phyloP scores from a whole-genome alignment of 2,329 filamentous ascomycete genomes.

The Neoarthrinium moseri region DNA sequence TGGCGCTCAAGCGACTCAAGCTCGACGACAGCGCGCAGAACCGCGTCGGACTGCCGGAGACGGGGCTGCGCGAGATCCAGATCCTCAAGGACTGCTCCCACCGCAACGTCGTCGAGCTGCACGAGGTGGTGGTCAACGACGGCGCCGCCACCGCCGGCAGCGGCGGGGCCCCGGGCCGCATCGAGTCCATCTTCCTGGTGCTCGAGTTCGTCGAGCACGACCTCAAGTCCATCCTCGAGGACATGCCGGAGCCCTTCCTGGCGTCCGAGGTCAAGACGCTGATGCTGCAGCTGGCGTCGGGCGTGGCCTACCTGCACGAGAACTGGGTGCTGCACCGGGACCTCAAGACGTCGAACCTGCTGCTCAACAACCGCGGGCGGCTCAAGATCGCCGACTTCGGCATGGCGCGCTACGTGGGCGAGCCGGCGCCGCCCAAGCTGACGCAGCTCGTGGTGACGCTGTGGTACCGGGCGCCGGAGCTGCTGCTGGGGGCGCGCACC shows the following conservation, averaged over 20 bases:
- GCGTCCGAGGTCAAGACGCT: conserved; percentile 91
- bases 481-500: conserved; percentile 74
- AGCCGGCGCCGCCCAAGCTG: conserved; percentile 70
- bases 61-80: conserved; percentile 89
- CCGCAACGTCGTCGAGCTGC: conserved; percentile 76
- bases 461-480: conserved; percentile 92
- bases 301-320: conserved; percentile 80
- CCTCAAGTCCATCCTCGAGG: conserved; percentile 86
- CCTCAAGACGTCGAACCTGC: conserved; percentile 88
- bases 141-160: too few species aligned
- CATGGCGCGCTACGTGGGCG: conserved; percentile 88
- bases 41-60: conserved; percentile 77
- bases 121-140: conserved; percentile 78
- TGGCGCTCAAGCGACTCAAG: conserved; percentile 93
- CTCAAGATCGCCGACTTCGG: conserved; percentile 98
- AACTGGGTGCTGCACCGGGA: conserved; percentile 93
- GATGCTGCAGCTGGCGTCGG: conserved; percentile 76
- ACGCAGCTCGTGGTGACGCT: conserved; percentile 94
- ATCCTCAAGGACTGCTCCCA: conserved; percentile 80
- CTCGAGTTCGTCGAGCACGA: conserved; percentile 99
- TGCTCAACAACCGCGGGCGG: conserved; percentile 91
- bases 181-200: conserved; percentile 78
- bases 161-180: conserved; percentile 24
- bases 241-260: conserved; percentile 92
- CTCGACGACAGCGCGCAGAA: conserved; percentile 68